phyloP scores from a whole-genome alignment of 331 rosid species.

The Prunus yedoensis region DNA sequence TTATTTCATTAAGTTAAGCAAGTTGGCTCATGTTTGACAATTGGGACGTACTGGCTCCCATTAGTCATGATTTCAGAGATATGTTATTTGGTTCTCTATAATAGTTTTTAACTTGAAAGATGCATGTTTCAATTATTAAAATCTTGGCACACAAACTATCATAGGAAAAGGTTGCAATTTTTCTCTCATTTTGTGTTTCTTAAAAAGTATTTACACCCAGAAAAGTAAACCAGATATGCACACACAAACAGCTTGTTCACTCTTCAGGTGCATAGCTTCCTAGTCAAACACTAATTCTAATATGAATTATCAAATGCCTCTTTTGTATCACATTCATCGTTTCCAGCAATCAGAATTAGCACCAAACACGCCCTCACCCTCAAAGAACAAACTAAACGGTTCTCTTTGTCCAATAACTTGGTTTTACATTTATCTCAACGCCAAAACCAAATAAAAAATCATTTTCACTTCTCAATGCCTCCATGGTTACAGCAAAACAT shows the following conservation, averaged over 20 bases:
- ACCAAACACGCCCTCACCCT: not conserved
- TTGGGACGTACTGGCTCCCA: not conserved
- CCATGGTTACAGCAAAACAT: slow-evolving; percentile 22
- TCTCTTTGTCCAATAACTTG: slow-evolving; percentile 2
- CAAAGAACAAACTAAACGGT: not conserved
- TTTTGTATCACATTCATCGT: not conserved
- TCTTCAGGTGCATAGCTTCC: slow-evolving; percentile 9
- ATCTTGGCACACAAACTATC: not conserved
- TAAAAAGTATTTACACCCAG: not conserved
- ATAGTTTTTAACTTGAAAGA: not conserved
- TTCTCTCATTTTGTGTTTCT: not conserved
- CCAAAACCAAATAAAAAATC: slow-evolving; percentile 10
- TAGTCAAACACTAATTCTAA: not conserved
- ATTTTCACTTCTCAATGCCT: slow-evolving; percentile 24
- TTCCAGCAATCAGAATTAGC: slow-evolving; percentile 4
- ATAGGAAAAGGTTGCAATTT: not conserved
- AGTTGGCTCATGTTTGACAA: not conserved
- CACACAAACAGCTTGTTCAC: not conserved
- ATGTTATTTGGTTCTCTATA: not conserved
- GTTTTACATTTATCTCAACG: slow-evolving; percentile 6
- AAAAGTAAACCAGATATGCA: not conserved
- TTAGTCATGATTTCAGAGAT: not conserved
- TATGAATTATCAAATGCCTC: slow-evolving; percentile 7
- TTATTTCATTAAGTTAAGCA: not conserved
- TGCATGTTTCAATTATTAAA: not conserved